phyloP scores from a whole-genome alignment of 495 filamentous ascomycete species.

The Aspergillus hancockii region DNA sequence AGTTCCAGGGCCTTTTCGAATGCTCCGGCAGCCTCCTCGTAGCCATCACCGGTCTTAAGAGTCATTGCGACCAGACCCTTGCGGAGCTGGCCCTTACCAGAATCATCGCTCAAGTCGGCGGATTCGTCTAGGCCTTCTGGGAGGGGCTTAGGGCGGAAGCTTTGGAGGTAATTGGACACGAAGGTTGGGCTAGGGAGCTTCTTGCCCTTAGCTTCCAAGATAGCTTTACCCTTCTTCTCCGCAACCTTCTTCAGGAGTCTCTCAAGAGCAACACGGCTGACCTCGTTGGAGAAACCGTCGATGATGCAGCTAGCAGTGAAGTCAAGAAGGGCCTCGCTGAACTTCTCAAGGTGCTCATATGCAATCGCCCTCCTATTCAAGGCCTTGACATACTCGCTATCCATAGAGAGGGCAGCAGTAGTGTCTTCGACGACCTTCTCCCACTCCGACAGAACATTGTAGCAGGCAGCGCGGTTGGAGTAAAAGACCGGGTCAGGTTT shows the following conservation, averaged over 20 bases:
- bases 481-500: slow-evolving; percentile 97
- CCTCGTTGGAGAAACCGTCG: slow-evolving; percentile 89
- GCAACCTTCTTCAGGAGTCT: slow-evolving; percentile 95
- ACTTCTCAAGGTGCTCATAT: slow-evolving; percentile 88
- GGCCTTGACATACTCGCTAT: slow-evolving; percentile 96
- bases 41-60: slow-evolving; percentile 83
- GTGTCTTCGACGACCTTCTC: slow-evolving; percentile 97
- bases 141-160: slow-evolving; percentile 79
- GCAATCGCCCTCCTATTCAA: slow-evolving; percentile 94
- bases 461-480: slow-evolving; percentile 97
- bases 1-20: slow-evolving; percentile 88
- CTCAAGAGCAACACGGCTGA: slow-evolving; percentile 86
- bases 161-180: slow-evolving; percentile 97
- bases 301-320: slow-evolving; percentile 99
- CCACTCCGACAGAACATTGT: slow-evolving; percentile 89
- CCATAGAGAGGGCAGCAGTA: slow-evolving; percentile 85
- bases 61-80: slow-evolving; percentile 78
- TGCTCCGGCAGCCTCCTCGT: slow-evolving; percentile 78
- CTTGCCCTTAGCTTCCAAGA: slow-evolving; percentile 75
- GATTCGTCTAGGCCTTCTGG: slow-evolving; percentile 82
- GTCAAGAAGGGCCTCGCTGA: slow-evolving; percentile 92
- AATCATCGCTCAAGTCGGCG: slow-evolving; percentile 71
- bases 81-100: slow-evolving; percentile 81
- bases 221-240: slow-evolving; percentile 84
- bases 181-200: slow-evolving; percentile 93